Evolutionary conservation across 768 basidiomycete genomes (phyloP), one percentile per base, ranked within the genome.

Genomic region (Clitopilus hobsonii): DNA sequence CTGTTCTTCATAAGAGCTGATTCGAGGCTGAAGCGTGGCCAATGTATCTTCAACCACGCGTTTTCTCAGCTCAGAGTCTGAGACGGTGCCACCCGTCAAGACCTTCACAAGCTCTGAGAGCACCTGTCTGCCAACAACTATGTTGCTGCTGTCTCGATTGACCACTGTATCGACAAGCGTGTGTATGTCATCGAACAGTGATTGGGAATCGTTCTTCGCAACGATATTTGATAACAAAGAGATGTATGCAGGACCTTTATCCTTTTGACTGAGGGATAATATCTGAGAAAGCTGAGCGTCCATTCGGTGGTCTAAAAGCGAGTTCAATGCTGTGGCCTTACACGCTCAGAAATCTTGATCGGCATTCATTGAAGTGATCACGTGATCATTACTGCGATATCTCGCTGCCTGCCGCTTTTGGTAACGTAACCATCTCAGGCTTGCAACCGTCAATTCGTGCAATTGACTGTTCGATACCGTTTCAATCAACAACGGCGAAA

Each of bases 1-100:
- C 80, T 97, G 94, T 71, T 98, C 94, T 67, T 99, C 96, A 63
- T 91, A 96, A 68, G 88, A 94, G 58, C 91, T 92, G 61, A 94
- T 81, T 54, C 91, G 79, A 18, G 89, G 84, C 66, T 92, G 86
- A 32, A 90, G 73, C 27, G 82, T 78, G 18, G 75, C 72, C 28
- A 97, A 76, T 0, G 89, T 86, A 38, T 87, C 85, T 66, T 91
- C 78, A 6, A 97, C 84, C 38, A 95, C 79, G 54, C 78, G 77
- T 67, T 90, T 90, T 62, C 82, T 81, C 14, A 83, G 64, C 8
- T 85, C 84, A 13, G 74, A 63, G 61, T 83, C 72, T 45, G 78
- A 71, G 61, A 88, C 74, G 2, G 65, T 68, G 26, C 81, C 82
- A 32, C 83, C 81, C 22, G 75, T 78, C 27, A 94, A 74, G 52